phyloP scores from a whole-genome alignment of 148 eudicot genomes.

The Dysphania ambrosioides region DNA sequence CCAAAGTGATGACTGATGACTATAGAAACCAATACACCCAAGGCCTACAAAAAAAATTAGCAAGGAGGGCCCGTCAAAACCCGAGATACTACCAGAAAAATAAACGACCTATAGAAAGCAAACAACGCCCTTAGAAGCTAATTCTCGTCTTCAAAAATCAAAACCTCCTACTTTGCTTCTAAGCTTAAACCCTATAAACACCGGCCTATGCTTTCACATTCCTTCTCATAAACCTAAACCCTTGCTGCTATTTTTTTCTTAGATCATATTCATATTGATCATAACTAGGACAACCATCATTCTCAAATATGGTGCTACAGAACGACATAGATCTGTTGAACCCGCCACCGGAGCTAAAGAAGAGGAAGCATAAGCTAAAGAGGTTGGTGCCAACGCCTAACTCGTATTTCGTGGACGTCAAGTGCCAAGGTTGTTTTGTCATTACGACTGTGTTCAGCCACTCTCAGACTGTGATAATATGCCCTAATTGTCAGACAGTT shows the following conservation, averaged over 20 bases:
- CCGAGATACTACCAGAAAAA: too few species aligned
- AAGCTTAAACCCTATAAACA: not conserved
- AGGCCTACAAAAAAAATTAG: too few species aligned
- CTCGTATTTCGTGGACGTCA: slow-evolving; percentile 26
- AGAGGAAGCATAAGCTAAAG: slow-evolving; percentile 26
- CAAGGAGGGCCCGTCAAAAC: too few species aligned
- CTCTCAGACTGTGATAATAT: slow-evolving; percentile 22
- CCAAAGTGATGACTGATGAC: too few species aligned
- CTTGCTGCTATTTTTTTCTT: not conserved
- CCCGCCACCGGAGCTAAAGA: slow-evolving; percentile 23
- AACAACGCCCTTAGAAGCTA: too few species aligned
- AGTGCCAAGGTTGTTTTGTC: not conserved
- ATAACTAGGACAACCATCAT: not conserved
- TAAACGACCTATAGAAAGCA: too few species aligned
- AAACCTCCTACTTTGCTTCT: not conserved
- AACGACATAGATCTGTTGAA: slow-evolving; percentile 30
- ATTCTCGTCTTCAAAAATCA: too few species aligned
- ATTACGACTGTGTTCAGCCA: slow-evolving; percentile 26
- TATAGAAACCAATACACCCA: too few species aligned
- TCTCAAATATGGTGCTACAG: slow-evolving; percentile 24
- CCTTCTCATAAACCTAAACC: not conserved
- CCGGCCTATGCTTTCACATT: not conserved
- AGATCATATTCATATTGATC: not conserved
- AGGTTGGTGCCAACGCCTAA: slow-evolving; percentile 24
- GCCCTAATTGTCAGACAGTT: slow-evolving; percentile 19